A percentile compares a stretch with the other conserved stretches of the same genome.
phyloP scores from a whole-genome alignment of 306 rosid genomes.

The Fragaria nilgerrensis region DNA sequence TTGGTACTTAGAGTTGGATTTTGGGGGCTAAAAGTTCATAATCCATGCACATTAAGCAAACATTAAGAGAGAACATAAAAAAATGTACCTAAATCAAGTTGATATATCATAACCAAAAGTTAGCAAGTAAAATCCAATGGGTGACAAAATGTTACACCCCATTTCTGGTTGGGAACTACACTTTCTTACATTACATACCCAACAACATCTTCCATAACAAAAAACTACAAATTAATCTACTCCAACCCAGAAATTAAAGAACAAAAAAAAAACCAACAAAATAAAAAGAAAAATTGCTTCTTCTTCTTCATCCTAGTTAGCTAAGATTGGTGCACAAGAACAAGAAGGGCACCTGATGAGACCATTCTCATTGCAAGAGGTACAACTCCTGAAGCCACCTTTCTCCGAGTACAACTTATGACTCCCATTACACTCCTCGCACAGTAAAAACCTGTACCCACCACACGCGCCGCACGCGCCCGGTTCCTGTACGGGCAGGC shows the following conservation, averaged over 20 bases:
- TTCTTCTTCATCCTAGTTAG: neutral
- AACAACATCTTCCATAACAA: constrained; percentile 2
- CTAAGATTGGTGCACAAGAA: constrained; percentile 45
- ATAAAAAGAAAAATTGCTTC: neutral
- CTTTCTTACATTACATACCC: neutral
- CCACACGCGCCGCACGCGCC: constrained; percentile 65
- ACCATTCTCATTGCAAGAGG: constrained; percentile 81
- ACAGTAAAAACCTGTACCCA: constrained; percentile 65
- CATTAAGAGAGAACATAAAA: neutral
- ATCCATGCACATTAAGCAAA: neutral
- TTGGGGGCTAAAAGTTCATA: neutral
- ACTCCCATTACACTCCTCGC: constrained; percentile 77
- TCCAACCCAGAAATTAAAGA: neutral
- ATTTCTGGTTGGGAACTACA: neutral
- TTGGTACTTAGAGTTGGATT: neutral
- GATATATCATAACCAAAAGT: neutral
- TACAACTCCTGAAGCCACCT: constrained; percentile 62
- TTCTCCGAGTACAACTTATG: constrained; percentile 69
- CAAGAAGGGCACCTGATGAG: constrained; percentile 86
- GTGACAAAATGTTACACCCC: neutral
- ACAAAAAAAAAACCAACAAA: neutral
- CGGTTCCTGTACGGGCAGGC: constrained; percentile 62
- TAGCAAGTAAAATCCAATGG: neutral
- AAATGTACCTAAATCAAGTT: constrained; percentile 1
- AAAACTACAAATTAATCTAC: constrained; percentile 6